phyloP scores from a whole-genome alignment of 2,329 filamentous ascomycete species.

The Polychaeton citri region DNA sequence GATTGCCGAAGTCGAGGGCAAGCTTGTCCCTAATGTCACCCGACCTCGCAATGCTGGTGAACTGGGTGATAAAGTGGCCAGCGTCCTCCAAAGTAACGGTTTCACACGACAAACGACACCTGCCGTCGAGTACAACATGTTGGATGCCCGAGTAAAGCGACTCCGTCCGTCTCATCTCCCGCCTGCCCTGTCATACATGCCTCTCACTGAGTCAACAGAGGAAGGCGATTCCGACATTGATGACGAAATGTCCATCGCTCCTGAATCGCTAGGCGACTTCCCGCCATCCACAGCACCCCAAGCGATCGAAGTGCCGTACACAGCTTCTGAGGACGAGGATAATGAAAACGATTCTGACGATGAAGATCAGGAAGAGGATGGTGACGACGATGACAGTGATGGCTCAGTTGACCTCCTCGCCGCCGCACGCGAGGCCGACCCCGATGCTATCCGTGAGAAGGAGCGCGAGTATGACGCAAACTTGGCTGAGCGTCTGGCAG shows the following conservation, averaged over 20 bases:
- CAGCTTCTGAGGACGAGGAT: constrained; percentile 6
- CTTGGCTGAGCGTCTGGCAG: constrained; percentile 33
- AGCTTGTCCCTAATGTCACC: constrained; percentile 2
- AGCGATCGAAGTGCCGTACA: constrained; percentile 16
- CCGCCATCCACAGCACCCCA: constrained; percentile 20
- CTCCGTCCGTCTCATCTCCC: constrained; percentile 31
- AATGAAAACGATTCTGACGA: constrained; percentile 9
- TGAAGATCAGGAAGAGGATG: constrained; percentile 14
- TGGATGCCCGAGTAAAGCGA: constrained; percentile 56
- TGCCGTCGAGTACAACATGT: constrained; percentile 42
- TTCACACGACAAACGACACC: constrained; percentile 3
- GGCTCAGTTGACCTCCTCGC: constrained; percentile 33
- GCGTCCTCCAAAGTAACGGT: constrained; percentile 17
- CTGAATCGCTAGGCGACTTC: constrained; percentile 9
- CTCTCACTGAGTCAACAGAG: constrained; percentile 21
- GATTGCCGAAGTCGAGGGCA: constrained; percentile 6
- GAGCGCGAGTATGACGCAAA: constrained; percentile 36
- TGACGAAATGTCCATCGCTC: constrained; percentile 12
- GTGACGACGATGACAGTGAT: constrained; percentile 21
- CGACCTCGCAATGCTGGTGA: constrained; percentile 10
- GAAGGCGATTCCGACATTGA: constrained; percentile 25
- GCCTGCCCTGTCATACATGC: constrained; percentile 29
- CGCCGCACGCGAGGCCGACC: constrained; percentile 29
- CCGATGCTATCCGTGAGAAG: constrained; percentile 24
- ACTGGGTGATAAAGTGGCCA: constrained; percentile 16